A percentile compares a stretch with the other conserved stretches of the same genome.
Conservation (phyloP, 2,329 filamentous ascomycete genomes). For the Xylaria multiplex region DNA sequence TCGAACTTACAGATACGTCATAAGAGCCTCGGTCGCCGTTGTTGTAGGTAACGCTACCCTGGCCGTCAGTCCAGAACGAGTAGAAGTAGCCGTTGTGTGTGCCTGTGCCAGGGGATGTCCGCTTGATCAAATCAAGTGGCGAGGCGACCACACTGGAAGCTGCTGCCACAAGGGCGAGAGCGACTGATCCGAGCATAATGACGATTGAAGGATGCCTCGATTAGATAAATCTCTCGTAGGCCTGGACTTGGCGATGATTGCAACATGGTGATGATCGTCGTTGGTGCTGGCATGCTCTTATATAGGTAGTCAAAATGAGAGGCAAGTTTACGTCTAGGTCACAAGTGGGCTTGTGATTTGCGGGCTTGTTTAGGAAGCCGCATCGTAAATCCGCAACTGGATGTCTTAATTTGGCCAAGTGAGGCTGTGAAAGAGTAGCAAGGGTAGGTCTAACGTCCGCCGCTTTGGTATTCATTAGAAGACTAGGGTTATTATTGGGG, state of each 20-base stretch:
- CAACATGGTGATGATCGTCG: neutral
- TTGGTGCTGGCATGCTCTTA: constrained; percentile 15
- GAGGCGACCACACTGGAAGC: constrained; percentile 30
- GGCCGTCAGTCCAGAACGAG: constrained; percentile 68
- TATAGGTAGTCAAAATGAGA: constrained; percentile 9
- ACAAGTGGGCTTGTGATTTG: neutral
- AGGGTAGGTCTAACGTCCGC: constrained; percentile 21
- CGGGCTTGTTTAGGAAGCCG: constrained; percentile 19
- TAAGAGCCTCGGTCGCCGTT: constrained; percentile 62
- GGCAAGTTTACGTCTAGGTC: constrained; percentile 1
- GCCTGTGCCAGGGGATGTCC: constrained; percentile 58
- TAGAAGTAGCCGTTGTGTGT: constrained; percentile 68
- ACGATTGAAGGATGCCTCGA: neutral
- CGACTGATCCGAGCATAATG: constrained; percentile 33
- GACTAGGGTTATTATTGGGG: neutral
- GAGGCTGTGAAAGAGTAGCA: constrained; percentile 24
- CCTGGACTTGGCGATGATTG: constrained; percentile 2
- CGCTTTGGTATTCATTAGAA: constrained; percentile 22
- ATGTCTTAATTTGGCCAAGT: constrained; percentile 17
- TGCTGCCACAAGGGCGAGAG: constrained; percentile 29
- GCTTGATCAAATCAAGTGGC: constrained; percentile 44
- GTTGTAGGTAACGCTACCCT: constrained; percentile 62
- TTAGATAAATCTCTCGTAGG: constrained; percentile 1
- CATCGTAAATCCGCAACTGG: constrained; percentile 26
- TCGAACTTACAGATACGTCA: constrained; percentile 48